phyloP scores from a whole-genome alignment of 176 grass and related monocot genomes.

The Microstegium vimineum region DNA sequence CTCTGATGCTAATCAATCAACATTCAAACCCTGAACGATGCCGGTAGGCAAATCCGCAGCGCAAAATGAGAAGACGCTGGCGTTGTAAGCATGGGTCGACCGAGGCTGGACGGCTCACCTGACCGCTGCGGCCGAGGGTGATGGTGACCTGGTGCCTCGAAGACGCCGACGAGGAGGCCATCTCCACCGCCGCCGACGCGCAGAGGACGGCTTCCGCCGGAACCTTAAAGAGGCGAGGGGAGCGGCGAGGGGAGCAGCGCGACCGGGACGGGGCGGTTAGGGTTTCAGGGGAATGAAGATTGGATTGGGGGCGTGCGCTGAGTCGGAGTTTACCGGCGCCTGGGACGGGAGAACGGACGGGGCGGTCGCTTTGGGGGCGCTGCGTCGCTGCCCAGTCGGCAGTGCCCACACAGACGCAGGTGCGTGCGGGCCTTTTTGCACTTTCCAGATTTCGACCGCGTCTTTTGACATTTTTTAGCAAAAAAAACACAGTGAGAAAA shows the following conservation, averaged over 20 bases:
- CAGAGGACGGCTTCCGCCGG: not conserved
- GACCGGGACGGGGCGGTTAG: not conserved
- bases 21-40: not conserved
- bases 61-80: not conserved
- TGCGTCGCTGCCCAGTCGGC: too few relatives aligned
- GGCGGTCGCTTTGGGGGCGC: not conserved
- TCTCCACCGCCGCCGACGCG: not conserved
- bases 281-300: conserved; percentile 25
- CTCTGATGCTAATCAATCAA: conserved; percentile 10
- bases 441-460: not conserved
- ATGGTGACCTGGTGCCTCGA: conserved; percentile 60
- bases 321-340: not conserved
- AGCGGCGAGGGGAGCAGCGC: not conserved
- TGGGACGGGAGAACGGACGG: not conserved
- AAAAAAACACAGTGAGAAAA: too few relatives aligned
- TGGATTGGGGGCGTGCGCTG: not conserved
- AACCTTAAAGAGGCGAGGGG: not conserved
- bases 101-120: conserved; percentile 38
- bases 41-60: not conserved
- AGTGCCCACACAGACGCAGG: not conserved
- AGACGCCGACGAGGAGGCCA: conserved; percentile 38
- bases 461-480: too few relatives aligned
- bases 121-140: conserved; percentile 65
- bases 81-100: not conserved
- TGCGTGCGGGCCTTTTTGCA: not conserved